phyloP scores from a whole-genome alignment of 371 early-diverging fungal genomes.

The Nematocida sp. region DNA sequence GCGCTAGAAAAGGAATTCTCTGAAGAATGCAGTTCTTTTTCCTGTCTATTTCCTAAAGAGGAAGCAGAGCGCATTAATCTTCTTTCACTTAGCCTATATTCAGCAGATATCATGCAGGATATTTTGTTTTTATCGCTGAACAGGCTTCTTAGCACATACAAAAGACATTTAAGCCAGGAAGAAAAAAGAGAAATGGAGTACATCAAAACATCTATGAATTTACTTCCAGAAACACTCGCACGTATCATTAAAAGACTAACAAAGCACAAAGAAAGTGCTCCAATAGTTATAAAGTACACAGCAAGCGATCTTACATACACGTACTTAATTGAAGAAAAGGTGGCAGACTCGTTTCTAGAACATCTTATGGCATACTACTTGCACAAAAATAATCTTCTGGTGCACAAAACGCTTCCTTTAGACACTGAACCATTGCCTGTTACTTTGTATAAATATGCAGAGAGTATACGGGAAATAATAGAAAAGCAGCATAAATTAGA shows the following conservation, averaged over 20 bases:
- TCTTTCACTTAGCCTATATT: not conserved
- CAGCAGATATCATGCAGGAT: not conserved
- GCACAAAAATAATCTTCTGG: slow-evolving; percentile 76
- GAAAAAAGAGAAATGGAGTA: slow-evolving; percentile 89
- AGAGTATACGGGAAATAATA: not conserved
- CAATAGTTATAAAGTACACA: slow-evolving; percentile 1
- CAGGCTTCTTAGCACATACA: slow-evolving; percentile 80
- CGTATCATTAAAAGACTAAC: not conserved
- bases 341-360: slow-evolving; percentile 94
- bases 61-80: not conserved
- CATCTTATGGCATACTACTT: slow-evolving; percentile 97
- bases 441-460: not conserved
- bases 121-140: not conserved
- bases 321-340: slow-evolving; percentile 79
- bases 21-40: not conserved
- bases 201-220: not conserved
- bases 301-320: not conserved
- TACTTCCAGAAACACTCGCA: slow-evolving; percentile 1
- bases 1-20: slow-evolving; percentile 1
- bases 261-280: slow-evolving; percentile 1
- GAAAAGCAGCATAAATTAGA: not conserved
- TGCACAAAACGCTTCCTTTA: slow-evolving; percentile 90
- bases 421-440: slow-evolving; percentile 80
- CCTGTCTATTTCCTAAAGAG: not conserved
- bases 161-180: slow-evolving; percentile 84